Base-by-base conservation (phyloP, 805 yeast genomes). In the Saturnispora quitensis region DNA sequence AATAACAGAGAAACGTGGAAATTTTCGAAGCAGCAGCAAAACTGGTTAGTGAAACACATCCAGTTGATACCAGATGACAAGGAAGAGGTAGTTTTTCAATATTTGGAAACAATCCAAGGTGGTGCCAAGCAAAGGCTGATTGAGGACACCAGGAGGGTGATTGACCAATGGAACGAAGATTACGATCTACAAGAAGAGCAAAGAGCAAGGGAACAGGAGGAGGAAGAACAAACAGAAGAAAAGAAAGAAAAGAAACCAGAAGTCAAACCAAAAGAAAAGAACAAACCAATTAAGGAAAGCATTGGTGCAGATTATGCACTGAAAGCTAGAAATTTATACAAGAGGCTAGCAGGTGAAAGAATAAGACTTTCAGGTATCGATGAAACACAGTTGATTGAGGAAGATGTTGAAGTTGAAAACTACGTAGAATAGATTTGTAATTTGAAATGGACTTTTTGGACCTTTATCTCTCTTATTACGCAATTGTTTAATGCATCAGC, bases 1-100 rank as follows among this genome's bases (percentile, higher is more conserved):
- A 73, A 74, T 12, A 87, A 84, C 55, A 69, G 66, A 53, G 78
- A 68, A 0, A 72, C 75, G 53, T 87, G 95, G 95, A 87, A 87
- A 70, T 87, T 87, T 65, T 82, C 89, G 53, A 87, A 87, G 61
- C 90, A 83, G 70, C 86, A 87, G 57, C 95, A 87, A 66, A 86
- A 86, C 62, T 87, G 95, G 95, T 74, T 87, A 43, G 68, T 87
- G 56, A 81, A 80, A 60, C 81, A 86, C 62, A 66, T 84, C 33
- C 73, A 68, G 47, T 55, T 58, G 24, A 78, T 82, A 22, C 84
- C 82, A 2, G 69, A 68, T 0, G 68, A 71, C 9, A 86, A 84
- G 60, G 80, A 76, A 48, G 66, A 62, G 1, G 75, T 78, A 27
- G 64, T 86, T 52, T 54, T 70, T 13, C 62, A 61, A 5, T 86